Base-by-base conservation (phyloP, 148 eudicot genomes). In the Salicornia ramosissima region DNA sequence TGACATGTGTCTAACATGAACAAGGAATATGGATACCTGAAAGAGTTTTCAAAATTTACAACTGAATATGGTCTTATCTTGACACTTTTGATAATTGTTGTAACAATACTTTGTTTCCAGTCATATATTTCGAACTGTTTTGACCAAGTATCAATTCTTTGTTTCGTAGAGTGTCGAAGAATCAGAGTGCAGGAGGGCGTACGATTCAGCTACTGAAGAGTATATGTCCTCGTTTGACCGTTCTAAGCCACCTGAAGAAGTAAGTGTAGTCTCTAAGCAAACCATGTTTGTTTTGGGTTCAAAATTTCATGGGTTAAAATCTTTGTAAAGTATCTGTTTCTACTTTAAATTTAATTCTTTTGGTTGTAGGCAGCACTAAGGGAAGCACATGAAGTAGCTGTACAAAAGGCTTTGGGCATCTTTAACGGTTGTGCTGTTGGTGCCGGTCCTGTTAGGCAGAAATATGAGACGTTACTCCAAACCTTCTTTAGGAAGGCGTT, bases 191-290 rank as follows among this genome's bases (percentile, higher is more conserved):
- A 87, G 89, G 45, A 86, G 93, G 79, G 96, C 91, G 40, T 90
- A 78, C 82, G 99, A 94, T 68, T 64, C 82, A 77, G 96, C 91
- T 70, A 77, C 91, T 71, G 97, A 88, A 74, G 85, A 75, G 57
- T 94, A 90, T 77, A 86, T 86, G 93, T 86, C 97, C 64, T 66
- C 89, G 30, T 88, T 94, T 79, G 97, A 90, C 76, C 96, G 87
- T 64, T 85, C 97, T 69, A 91, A 83, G 76, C 90, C 92, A 47
- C 91, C 99, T 2, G 99, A 90, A 72, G 99, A 94, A 87, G 99
- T 94, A 80, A 79, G 97, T 79, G 13, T 65, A 61, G 42, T 55
- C 71, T 64, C 67, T 68, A 31, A 39, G 10, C 54, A 50, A 47
- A 11, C 52, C 8, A 8, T 8, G 8, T 36, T 3, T 36, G 40